A percentile compares a stretch with the other conserved stretches of the same genome.
These are phyloP conservation scores for Mychonastes homosphaera DNA, from an alignment of 139 green algal genomes.

Conservation along the genomic window DNA sequence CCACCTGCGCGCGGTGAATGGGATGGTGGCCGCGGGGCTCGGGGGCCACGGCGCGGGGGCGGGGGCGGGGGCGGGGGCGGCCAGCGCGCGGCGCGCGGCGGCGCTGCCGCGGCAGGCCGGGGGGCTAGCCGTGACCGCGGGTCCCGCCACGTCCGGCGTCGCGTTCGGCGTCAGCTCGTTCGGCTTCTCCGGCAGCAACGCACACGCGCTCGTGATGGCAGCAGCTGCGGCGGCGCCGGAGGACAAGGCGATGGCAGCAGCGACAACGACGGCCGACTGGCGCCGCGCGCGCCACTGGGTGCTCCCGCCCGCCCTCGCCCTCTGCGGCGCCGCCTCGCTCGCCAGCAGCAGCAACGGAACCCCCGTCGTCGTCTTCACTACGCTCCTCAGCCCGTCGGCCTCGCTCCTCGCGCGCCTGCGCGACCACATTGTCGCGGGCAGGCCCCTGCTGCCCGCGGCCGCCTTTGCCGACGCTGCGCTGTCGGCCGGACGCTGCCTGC, in stretches of 20 bases:
- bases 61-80: conserved; percentile 10
- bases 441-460: conserved; percentile 46
- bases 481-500: background rate
- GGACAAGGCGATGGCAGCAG: background rate
- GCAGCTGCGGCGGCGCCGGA: background rate
- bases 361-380: background rate
- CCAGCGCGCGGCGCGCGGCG: background rate
- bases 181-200: conserved; percentile 74
- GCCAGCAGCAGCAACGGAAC: background rate
- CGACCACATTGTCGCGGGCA: conserved; percentile 48
- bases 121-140: too few relatives aligned
- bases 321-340: background rate
- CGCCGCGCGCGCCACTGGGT: conserved; percentile 34
- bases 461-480: conserved; percentile 43
- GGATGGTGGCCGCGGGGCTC: background rate
- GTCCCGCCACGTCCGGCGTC: too few relatives aligned
- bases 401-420: conserved; percentile 29
- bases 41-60: conserved; percentile 26
- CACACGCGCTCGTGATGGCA: conserved; percentile 43
- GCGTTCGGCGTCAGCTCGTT: conserved; percentile 61
- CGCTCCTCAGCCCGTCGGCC: background rate
- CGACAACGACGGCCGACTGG: conserved; percentile 11
- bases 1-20: conserved; percentile 50
- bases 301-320: conserved; percentile 7
- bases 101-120: background rate